A percentile compares a stretch with the other conserved stretches of the same genome.
These are phyloP conservation scores for Phlyctochytrium arcticum DNA, from an alignment of 192 early-diverging fungal species.

Conservation along the genomic window DNA sequence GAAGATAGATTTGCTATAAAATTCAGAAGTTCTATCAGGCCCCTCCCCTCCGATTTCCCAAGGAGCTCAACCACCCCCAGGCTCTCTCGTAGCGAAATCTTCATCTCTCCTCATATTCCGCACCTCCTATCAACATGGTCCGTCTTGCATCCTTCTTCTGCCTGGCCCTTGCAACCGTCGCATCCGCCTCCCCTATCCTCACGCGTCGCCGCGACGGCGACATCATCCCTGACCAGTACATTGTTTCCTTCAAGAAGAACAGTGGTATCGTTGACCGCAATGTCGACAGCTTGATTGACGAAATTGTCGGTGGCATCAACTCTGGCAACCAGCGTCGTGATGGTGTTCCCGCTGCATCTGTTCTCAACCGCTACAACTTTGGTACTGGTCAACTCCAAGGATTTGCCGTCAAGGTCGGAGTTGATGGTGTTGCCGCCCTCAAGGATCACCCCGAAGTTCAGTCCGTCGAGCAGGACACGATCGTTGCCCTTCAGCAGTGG, in stretches of 20 bases:
- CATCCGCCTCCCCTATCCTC: conserved; percentile 9
- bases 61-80: too few species aligned
- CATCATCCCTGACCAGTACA: conserved; percentile 10
- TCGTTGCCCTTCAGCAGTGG: too few species aligned
- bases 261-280: neutral
- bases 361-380: too few species aligned
- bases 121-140: neutral
- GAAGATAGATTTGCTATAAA: too few species aligned
- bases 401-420: too few species aligned
- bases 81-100: too few species aligned
- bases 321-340: neutral
- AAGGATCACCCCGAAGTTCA: conserved; percentile 29
- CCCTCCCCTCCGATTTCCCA: too few species aligned
- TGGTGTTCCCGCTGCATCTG: neutral
- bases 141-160: neutral
- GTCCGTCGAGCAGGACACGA: conserved; percentile 36
- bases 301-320: neutral
- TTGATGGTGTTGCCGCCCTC: conserved; percentile 1
- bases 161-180: conserved; percentile 5
- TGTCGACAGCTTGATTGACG: neutral
- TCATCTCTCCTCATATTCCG: neutral
- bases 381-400: too few species aligned
- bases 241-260: conserved; percentile 13
- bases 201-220: neutral
- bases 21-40: too few species aligned